Evolutionary conservation across 2,329 filamentous ascomycete genomes (phyloP), one percentile per base, ranked within the genome.

Genomic region (Ophidiomyces ophidiicola): DNA sequence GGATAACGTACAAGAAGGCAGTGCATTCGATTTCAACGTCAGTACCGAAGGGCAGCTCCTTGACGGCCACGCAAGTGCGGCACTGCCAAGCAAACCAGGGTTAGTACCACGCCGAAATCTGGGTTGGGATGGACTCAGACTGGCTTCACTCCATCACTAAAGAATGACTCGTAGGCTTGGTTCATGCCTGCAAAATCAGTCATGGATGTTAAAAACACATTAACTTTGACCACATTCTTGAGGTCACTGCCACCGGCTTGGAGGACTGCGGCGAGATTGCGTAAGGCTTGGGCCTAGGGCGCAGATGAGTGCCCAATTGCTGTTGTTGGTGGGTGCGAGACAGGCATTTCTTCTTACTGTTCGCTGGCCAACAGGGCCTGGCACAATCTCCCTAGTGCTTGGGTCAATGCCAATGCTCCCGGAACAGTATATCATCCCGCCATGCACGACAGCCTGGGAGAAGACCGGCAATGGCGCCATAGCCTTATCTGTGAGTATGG

Each of bases 131-230:
- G n/a, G 32, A 41, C 10, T 11, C 39, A 30, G 34, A 44, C 42
- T 18, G 39, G 42, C 21, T 47, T 47, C 12, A 32, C 29, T 4
- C 39, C 39, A 20, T 39, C 41, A 5, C 32, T 11, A 32, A 48
- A 46, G 25, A 46, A 85, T 64, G 85, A 79, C 61, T 78, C 80
- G 61, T 90, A 93, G 55, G 83, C 80, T 49, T 71, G 71, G 64
- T 94, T 93, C 82, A 93, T 85, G 58, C 77, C 76, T 59, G 63
- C 68, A 52, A 80, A 82, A 53, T 81, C 66, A 32, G 70, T 63
- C 76, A 82, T 82, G 42, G 70, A 68, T 1, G 70, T 72, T 14
- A 82, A 54, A 52, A 76, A 82, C 18, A 81, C 64, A 49, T 80
- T 81, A 45, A 78, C 70, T 57, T 82, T 81, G 54, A 82, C 69